Conservation (phyloP, 2,329 filamentous ascomycete species). For the Neurospora sp. region DNA sequence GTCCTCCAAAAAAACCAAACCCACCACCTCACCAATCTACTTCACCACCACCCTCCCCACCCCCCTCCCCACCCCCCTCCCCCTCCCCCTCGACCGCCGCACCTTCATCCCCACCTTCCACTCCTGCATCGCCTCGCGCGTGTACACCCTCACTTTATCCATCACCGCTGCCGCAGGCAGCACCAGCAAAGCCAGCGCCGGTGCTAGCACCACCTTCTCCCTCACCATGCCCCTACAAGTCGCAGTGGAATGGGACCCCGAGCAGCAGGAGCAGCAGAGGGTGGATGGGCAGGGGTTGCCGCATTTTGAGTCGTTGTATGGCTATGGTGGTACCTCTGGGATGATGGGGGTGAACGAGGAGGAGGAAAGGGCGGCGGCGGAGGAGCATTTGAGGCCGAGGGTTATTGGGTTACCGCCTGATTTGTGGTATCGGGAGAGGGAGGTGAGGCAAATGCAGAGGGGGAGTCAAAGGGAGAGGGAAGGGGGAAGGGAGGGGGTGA, state of each 20-base stretch:
- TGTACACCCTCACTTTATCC: slow-evolving; percentile 41
- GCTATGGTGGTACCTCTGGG: too few species aligned
- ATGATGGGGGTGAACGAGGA: too few species aligned
- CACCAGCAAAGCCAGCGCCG: slow-evolving; percentile 23
- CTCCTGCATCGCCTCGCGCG: slow-evolving; percentile 45
- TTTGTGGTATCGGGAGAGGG: not conserved
- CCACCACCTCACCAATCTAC: slow-evolving; percentile 22
- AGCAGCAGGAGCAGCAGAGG: slow-evolving; percentile 4
- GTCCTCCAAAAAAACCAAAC: not conserved
- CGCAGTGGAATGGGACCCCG: slow-evolving; percentile 28
- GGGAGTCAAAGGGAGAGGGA: not conserved
- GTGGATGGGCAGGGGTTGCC: slow-evolving; percentile 27
- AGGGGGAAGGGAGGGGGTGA: not conserved
- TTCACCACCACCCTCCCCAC: slow-evolving; percentile 35
- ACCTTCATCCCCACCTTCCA: slow-evolving; percentile 48
- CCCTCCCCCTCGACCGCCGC: slow-evolving; percentile 36
- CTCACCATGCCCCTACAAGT: slow-evolving; percentile 43
- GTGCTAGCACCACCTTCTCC: slow-evolving; percentile 24
- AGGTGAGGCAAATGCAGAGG: not conserved
- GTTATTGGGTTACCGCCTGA: slow-evolving; percentile 25
- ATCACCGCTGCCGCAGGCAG: slow-evolving; percentile 29
- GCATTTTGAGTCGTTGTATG: slow-evolving; percentile 35
- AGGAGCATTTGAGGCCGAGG: slow-evolving; percentile 33
- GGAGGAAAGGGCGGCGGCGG: slow-evolving; percentile 33
- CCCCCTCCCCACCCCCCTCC: slow-evolving; percentile 38